Conservation (phyloP, 1,284 basidiomycete genomes). For the Athelia sp. region DNA sequence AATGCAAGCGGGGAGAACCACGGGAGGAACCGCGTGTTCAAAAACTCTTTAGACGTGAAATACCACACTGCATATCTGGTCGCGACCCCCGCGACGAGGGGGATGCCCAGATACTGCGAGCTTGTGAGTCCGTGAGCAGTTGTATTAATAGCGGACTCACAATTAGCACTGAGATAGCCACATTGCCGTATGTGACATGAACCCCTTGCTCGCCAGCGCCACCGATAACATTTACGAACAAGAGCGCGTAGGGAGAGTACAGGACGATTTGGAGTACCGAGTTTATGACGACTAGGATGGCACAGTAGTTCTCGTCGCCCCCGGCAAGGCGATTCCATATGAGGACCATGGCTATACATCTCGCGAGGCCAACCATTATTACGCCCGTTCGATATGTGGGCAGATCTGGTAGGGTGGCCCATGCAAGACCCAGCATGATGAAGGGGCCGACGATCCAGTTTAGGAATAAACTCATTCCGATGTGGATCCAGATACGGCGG, state of each 20-base stretch:
- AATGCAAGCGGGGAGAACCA: constrained; percentile 69
- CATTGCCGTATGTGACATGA: constrained; percentile 60
- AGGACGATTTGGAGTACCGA: constrained; percentile 72
- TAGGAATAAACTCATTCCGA: constrained; percentile 65
- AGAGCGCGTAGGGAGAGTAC: constrained; percentile 71
- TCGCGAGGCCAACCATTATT: constrained; percentile 52
- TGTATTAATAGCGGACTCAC: constrained; percentile 23
- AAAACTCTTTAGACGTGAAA: constrained; percentile 42
- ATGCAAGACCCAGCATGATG: constrained; percentile 80
- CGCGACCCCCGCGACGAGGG: constrained; percentile 59
- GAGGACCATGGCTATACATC: constrained; percentile 79
- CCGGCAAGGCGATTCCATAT: constrained; percentile 81
- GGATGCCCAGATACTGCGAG: constrained; percentile 64
- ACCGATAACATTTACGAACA: constrained; percentile 76
- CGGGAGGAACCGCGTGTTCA: constrained; percentile 60
- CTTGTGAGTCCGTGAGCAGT: not conserved
- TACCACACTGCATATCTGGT: constrained; percentile 60
- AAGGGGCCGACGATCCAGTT: constrained; percentile 84
- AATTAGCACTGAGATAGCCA: constrained; percentile 75
- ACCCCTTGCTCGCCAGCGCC: constrained; percentile 31
- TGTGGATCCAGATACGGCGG: constrained; percentile 62
- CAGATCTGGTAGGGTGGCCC: constrained; percentile 81
- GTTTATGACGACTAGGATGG: constrained; percentile 63
- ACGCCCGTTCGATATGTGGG: constrained; percentile 58
- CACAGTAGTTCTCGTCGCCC: constrained; percentile 76